These are phyloP conservation scores for Penicillium alfredii DNA, from an alignment of 495 filamentous ascomycete genomes.

Conservation along the genomic window DNA sequence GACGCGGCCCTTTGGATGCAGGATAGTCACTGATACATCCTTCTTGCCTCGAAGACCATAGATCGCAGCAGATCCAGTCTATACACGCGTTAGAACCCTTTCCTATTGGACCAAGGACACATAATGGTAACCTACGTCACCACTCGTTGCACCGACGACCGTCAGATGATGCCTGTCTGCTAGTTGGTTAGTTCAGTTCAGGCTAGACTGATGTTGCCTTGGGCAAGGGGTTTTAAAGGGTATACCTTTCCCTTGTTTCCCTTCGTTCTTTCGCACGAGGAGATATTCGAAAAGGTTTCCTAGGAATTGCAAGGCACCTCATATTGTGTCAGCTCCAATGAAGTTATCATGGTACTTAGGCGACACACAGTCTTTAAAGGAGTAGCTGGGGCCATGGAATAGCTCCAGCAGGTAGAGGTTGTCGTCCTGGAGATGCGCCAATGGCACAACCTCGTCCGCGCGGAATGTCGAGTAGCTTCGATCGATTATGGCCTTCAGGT, in stretches of 20 bases:
- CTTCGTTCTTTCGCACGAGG: slow-evolving; percentile 71
- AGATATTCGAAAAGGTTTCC: slow-evolving; percentile 98
- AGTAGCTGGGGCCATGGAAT: slow-evolving; percentile 95
- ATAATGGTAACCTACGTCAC: slow-evolving; percentile 47
- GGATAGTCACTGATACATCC: slow-evolving; percentile 86
- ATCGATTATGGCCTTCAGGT: slow-evolving; percentile 74
- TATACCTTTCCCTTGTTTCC: slow-evolving; percentile 59
- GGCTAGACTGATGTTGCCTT: too few relatives aligned
- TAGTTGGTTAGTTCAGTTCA: too few relatives aligned
- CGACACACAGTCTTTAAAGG: slow-evolving; percentile 70
- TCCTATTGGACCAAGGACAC: neutral
- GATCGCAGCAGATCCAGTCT: slow-evolving; percentile 87
- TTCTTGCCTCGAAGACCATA: slow-evolving; percentile 97
- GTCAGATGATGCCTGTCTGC: slow-evolving; percentile 83
- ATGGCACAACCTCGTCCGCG: slow-evolving; percentile 61
- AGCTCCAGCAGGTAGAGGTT: slow-evolving; percentile 84
- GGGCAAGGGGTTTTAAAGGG: too few relatives aligned
- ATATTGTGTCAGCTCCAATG: slow-evolving; percentile 1
- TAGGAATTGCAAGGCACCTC: slow-evolving; percentile 77
- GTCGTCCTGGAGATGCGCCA: slow-evolving; percentile 58
- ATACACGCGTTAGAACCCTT: neutral
- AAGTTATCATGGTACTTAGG: neutral
- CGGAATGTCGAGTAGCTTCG: slow-evolving; percentile 85
- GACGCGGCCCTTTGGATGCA: slow-evolving; percentile 77
- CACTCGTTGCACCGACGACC: slow-evolving; percentile 86